phyloP scores from a whole-genome alignment of 768 basidiomycete genomes.

The Mycena galopus region DNA sequence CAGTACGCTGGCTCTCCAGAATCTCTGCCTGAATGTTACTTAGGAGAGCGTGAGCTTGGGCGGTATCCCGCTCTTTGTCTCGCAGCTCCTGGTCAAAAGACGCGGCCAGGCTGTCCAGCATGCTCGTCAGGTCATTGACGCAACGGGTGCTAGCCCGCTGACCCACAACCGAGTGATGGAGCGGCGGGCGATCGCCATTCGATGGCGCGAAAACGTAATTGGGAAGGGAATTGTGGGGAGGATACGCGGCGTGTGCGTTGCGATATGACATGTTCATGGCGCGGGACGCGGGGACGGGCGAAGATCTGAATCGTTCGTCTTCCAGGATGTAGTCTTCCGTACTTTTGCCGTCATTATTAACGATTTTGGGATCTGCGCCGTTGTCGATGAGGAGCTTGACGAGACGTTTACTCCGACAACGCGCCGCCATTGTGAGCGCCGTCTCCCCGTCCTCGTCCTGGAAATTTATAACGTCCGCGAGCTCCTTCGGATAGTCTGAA shows the following conservation, averaged over 20 bases:
- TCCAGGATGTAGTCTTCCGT: constrained; percentile 99
- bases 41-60: constrained; percentile 89
- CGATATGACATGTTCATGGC: constrained; percentile 78
- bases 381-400: constrained; percentile 97
- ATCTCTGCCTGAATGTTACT: constrained; percentile 92
- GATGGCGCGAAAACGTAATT: constrained; percentile 60
- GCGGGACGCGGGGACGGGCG: constrained; percentile 84
- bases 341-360: constrained; percentile 95
- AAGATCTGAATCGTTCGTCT: constrained; percentile 96
- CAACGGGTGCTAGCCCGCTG: constrained; percentile 89
- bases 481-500: constrained; percentile 93
- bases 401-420: constrained; percentile 94
- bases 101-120: constrained; percentile 89
- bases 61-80: constrained; percentile 92
- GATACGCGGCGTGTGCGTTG: constrained; percentile 73
- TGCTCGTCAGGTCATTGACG: constrained; percentile 85
- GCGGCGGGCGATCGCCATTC: constrained; percentile 74
- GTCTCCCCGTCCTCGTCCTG: constrained; percentile 99
- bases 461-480: constrained; percentile 98
- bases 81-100: constrained; percentile 93
- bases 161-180: constrained; percentile 89
- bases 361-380: constrained; percentile 94
- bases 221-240: constrained; percentile 56
- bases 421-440: constrained; percentile 94
- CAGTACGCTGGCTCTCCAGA: constrained; percentile 83